Evolutionary conservation across 495 filamentous ascomycete species (phyloP).

Genomic region (Peziza echinospora): DNA sequence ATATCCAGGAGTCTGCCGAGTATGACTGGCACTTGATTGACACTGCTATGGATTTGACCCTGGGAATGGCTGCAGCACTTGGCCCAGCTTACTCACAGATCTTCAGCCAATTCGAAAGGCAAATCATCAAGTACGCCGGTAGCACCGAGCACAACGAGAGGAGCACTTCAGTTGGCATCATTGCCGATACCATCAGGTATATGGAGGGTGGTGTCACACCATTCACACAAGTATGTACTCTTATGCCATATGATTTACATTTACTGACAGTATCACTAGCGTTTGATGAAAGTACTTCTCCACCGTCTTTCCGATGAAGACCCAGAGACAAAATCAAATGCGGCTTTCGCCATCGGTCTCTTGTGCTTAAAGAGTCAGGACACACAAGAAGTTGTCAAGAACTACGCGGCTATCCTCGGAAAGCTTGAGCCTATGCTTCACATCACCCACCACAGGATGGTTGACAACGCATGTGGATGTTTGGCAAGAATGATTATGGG

Average conservation of each 20-base stretch:
- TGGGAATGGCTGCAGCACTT: conserved; percentile 59
- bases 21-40: conserved; percentile 96
- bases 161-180: conserved; percentile 66
- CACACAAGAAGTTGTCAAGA: conserved; percentile 43
- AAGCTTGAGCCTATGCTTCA: conserved; percentile 71
- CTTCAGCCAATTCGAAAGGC: conserved; percentile 86
- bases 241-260: neutral
- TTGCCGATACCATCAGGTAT: conserved; percentile 73
- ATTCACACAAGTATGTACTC: conserved; percentile 32
- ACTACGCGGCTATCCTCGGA: conserved; percentile 50
- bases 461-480: conserved; percentile 90
- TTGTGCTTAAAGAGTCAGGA: conserved; percentile 59
- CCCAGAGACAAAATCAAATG: conserved; percentile 79
- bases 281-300: conserved; percentile 57
- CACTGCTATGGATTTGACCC: conserved; percentile 73
- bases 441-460: conserved; percentile 39
- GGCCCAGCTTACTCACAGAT: conserved; percentile 62
- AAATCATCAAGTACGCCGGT: conserved; percentile 65
- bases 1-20: conserved; percentile 66
- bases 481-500: conserved; percentile 76
- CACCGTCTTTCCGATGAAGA: conserved; percentile 82
- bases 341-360: conserved; percentile 72
- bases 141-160: conserved; percentile 70
- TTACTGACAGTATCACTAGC: conserved; percentile 5
- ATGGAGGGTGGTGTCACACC: conserved; percentile 63